Conservation (phyloP, 2,329 filamentous ascomycete species). For the Colletotrichum zoysiae region DNA sequence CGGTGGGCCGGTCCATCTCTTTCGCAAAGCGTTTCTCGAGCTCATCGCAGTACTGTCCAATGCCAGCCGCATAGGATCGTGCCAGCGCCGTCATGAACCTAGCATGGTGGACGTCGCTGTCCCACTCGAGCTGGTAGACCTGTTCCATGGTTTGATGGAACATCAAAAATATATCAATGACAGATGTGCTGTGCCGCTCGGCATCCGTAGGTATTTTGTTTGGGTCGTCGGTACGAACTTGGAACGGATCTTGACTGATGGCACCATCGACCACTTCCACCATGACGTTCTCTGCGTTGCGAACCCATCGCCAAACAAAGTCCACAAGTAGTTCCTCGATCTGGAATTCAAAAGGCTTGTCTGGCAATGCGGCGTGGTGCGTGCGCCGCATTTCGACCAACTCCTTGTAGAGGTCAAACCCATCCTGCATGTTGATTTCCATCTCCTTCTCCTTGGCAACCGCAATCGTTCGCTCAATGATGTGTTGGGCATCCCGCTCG, state of each 20-base stretch:
- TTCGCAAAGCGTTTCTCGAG: constrained; percentile 86
- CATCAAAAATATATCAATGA: constrained; percentile 92
- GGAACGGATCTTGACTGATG: constrained; percentile 90
- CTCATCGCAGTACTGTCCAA: constrained; percentile 91
- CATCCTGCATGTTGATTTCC: constrained; percentile 89
- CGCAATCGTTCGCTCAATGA: constrained; percentile 84
- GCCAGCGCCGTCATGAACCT: constrained; percentile 96
- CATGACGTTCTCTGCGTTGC: constrained; percentile 82
- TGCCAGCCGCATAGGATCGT: constrained; percentile 84
- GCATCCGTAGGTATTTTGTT: constrained; percentile 78
- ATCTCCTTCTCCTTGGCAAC: constrained; percentile 75
- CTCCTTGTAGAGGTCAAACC: constrained; percentile 93
- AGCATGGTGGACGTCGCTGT: constrained; percentile 91
- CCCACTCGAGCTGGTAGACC: constrained; percentile 88
- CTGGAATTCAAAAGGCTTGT: constrained; percentile 84
- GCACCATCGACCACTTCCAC: constrained; percentile 89
- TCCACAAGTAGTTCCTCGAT: constrained; percentile 87
- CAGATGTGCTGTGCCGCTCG: constrained; percentile 90
- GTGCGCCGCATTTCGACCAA: constrained; percentile 87
- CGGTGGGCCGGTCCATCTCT: constrained; percentile 94
- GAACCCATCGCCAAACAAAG: constrained; percentile 97
- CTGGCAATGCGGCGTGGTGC: constrained; percentile 80
- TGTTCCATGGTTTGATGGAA: constrained; percentile 94
- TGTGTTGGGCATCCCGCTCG: constrained; percentile 87
- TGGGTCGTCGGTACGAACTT: constrained; percentile 75